Conservation (phyloP, 2,329 filamentous ascomycete genomes). For the Chaetothyriales sp. region DNA sequence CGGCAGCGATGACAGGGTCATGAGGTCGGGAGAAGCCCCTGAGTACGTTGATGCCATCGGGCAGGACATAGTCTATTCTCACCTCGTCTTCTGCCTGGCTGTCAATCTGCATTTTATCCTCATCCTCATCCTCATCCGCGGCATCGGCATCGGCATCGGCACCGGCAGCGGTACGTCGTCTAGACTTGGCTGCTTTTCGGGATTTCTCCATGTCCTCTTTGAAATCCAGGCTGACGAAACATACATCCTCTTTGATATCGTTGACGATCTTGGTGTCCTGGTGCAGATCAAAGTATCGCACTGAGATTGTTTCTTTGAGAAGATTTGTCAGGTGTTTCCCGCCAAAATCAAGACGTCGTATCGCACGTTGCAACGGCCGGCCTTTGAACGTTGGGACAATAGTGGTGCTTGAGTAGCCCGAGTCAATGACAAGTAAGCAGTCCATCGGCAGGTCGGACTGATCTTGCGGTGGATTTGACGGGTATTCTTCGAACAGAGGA, state of each 20-base stretch:
- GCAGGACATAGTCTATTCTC: constrained; percentile 80
- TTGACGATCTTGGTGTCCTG: constrained; percentile 89
- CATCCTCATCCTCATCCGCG: too few relatives aligned
- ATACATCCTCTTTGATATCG: constrained; percentile 83
- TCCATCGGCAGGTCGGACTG: constrained; percentile 45
- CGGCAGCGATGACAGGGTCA: constrained; percentile 48
- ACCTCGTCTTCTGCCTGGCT: constrained; percentile 31
- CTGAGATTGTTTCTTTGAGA: constrained; percentile 72
- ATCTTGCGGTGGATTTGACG: constrained; percentile 19
- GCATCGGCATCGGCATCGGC: too few relatives aligned
- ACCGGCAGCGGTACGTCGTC: not conserved
- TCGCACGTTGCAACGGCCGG: constrained; percentile 61
- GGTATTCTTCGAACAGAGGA: constrained; percentile 46
- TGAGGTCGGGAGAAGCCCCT: constrained; percentile 63
- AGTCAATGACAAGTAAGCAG: constrained; percentile 75
- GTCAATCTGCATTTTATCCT: constrained; percentile 31
- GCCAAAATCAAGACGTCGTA: constrained; percentile 75
- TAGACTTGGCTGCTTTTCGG: constrained; percentile 58
- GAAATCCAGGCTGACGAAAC: constrained; percentile 71
- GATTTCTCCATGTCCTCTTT: constrained; percentile 59
- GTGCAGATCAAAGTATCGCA: constrained; percentile 88
- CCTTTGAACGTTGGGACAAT: constrained; percentile 75
- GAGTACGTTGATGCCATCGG: constrained; percentile 52
- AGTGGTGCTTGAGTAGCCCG: constrained; percentile 84
- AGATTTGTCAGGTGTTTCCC: constrained; percentile 91